Conservation (phyloP, 2,329 filamentous ascomycete species). For the Cercospora janseana region DNA sequence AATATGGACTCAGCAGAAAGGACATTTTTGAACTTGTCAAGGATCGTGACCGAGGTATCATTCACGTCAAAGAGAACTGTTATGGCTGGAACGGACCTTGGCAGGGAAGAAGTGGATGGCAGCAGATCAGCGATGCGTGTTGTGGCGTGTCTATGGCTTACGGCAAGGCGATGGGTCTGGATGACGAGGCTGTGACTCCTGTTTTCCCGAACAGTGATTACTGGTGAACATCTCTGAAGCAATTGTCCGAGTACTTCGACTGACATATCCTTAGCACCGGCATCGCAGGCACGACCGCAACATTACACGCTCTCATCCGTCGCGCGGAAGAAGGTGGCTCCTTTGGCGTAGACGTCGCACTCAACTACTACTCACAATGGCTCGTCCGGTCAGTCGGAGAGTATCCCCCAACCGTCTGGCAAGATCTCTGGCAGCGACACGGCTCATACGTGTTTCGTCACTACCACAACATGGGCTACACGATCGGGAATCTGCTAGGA, state of each 20-base stretch:
- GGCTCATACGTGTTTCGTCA: constrained; percentile 52
- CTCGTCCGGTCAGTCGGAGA: constrained; percentile 30
- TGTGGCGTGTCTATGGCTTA: constrained; percentile 21
- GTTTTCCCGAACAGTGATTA: constrained; percentile 30
- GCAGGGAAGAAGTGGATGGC: constrained; percentile 51
- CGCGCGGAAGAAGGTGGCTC: constrained; percentile 30
- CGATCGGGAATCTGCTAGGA: constrained; percentile 43
- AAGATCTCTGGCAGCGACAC: constrained; percentile 49
- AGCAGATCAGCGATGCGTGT: constrained; percentile 52
- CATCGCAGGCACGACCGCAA: constrained; percentile 23
- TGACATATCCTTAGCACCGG: constrained; percentile 25
- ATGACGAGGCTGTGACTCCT: constrained; percentile 28
- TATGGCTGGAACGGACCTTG: constrained; percentile 54
- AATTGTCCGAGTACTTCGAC: not conserved
- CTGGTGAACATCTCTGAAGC: constrained; percentile 17
- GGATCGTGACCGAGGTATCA: constrained; percentile 44
- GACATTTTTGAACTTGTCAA: constrained; percentile 45
- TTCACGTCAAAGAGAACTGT: constrained; percentile 54
- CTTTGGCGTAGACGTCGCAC: constrained; percentile 26
- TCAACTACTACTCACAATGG: constrained; percentile 35
- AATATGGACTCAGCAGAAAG: constrained; percentile 46
- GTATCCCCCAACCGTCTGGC: constrained; percentile 44
- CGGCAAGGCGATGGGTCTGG: constrained; percentile 20
- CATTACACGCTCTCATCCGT: constrained; percentile 29
- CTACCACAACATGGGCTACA: constrained; percentile 50